phyloP scores from a whole-genome alignment of 2,329 filamentous ascomycete genomes.

The Paraconiothyrium brasiliense region DNA sequence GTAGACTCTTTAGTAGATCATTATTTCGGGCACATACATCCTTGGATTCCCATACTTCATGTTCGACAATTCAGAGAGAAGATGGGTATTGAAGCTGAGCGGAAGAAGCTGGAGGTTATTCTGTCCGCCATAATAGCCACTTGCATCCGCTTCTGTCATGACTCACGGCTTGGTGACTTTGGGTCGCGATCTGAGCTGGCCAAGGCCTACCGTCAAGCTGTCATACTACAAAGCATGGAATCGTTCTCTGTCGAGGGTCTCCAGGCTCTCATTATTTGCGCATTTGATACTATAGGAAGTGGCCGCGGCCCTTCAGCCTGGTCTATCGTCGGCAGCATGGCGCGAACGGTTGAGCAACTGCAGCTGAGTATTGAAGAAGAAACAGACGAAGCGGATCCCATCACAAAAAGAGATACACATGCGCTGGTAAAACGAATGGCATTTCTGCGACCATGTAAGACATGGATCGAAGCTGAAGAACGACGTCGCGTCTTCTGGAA shows the following conservation, averaged over 20 bases:
- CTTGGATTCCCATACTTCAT: slow-evolving; percentile 49
- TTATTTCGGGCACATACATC: slow-evolving; percentile 44
- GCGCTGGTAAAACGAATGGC: slow-evolving; percentile 48
- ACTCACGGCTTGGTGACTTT: slow-evolving; percentile 21
- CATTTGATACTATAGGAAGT: slow-evolving; percentile 47
- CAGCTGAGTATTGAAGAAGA: slow-evolving; percentile 46
- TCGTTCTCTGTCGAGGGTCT: slow-evolving; percentile 47
- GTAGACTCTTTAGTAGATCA: slow-evolving; percentile 39
- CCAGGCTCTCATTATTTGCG: slow-evolving; percentile 49
- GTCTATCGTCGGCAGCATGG: slow-evolving; percentile 48
- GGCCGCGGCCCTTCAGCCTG: slow-evolving; percentile 47
- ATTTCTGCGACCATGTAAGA: slow-evolving; percentile 44
- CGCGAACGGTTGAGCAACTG: slow-evolving; percentile 47
- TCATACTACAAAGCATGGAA: slow-evolving; percentile 47
- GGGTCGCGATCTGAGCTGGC: slow-evolving; percentile 18
- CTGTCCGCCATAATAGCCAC: slow-evolving; percentile 40
- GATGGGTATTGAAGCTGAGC: slow-evolving; percentile 25
- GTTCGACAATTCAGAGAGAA: slow-evolving; percentile 39
- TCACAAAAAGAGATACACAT: slow-evolving; percentile 21
- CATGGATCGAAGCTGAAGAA: slow-evolving; percentile 48
- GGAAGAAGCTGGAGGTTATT: slow-evolving; percentile 27
- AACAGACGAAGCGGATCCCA: slow-evolving; percentile 16
- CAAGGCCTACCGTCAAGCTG: slow-evolving; percentile 28
- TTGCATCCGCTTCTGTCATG: slow-evolving; percentile 27
- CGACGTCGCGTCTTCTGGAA: slow-evolving; percentile 51